A percentile compares a stretch with the other conserved stretches of the same genome.
Evolutionary conservation across 2,329 filamentous ascomycete genomes (phyloP).

Genomic region (Trichoderma aggressivum): DNA sequence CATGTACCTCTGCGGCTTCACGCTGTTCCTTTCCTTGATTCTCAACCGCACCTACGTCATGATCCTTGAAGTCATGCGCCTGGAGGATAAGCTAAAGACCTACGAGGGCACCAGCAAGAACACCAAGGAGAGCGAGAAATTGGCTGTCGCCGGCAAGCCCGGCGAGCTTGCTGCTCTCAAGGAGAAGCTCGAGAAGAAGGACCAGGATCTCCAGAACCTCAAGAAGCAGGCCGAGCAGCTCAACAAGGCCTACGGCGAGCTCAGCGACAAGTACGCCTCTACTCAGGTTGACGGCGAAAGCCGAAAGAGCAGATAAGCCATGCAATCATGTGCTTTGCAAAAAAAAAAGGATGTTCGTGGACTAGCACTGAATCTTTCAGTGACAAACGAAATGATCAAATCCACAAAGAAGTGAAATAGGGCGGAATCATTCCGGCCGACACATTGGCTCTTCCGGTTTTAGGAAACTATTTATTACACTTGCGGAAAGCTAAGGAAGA

Average conservation of each 20-base stretch:
- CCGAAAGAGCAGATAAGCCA: slow-evolving; percentile 50
- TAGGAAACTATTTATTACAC: background rate
- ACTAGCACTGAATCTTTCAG: background rate
- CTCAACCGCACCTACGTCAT: slow-evolving; percentile 98
- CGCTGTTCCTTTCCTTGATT: slow-evolving; percentile 96
- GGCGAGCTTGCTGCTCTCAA: slow-evolving; percentile 70
- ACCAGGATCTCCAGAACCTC: slow-evolving; percentile 77
- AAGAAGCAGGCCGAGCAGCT: slow-evolving; percentile 91
- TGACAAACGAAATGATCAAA: background rate
- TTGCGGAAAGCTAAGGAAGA: background rate
- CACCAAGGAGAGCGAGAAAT: slow-evolving; percentile 67
- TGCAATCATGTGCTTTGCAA: background rate
- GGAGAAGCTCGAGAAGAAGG: slow-evolving; percentile 72
- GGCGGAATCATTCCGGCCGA: background rate
- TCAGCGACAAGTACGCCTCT: slow-evolving; percentile 76
- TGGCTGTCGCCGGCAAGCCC: slow-evolving; percentile 68
- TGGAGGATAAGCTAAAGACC: slow-evolving; percentile 87
- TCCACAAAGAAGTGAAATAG: background rate
- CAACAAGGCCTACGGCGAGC: slow-evolving; percentile 76
- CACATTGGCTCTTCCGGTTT: background rate
- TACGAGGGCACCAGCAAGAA: slow-evolving; percentile 60
- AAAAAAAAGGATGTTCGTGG: background rate
- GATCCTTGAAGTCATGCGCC: slow-evolving; percentile 85
- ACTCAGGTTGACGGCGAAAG: slow-evolving; percentile 48
- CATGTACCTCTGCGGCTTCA: slow-evolving; percentile 99